Base-by-base conservation (phyloP, 176 grass and related monocot species). In the Aegilops bicornis region DNA sequence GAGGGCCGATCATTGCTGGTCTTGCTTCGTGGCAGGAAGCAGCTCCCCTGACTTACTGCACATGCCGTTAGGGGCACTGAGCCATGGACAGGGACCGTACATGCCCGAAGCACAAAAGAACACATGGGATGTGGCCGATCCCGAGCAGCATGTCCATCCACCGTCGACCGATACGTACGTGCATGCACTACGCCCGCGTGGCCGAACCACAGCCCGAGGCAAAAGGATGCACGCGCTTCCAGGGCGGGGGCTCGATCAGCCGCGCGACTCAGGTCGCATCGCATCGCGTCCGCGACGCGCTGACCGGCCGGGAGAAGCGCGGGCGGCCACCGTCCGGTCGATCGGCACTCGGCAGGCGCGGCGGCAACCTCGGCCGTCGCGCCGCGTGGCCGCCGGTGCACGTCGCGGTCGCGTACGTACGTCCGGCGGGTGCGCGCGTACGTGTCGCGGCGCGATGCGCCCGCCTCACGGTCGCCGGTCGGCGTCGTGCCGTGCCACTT, bases 401-500 rank as follows among this genome's bases (percentile, higher is more conserved):
- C 72, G 72, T 48, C 72, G 72, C 72, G 63, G 81, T 78, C 75
- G 81, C 35, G 27, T 31, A 37, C 35, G 27, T 31, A 37, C 25
- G 63, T 19, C 22, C 10, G 70, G 37, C 86, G 36, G 32, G 83
- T 22, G 78, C 39, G 79, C 47, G 61, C 31, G 20, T 15, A 61
- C 30, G 83, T 89, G 83, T 85, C 87, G 6, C 31, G 58, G 22
- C 75, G 65, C 47, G 45, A 64, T 64, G 58, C 56, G 82, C 13
- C 10, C 19, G 19, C 64, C 16, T 16, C 42, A 0, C 29, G 36
- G 23, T 88, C 48, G 64, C 29, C 75, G 73, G 81, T 84, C 82
- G 87, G 79, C 30, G 75, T 89, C 76, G 76, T 89, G 82, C 66
- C 74, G 52, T 30, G 87, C 75, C 80, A 80, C 87, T 80, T 73